A percentile compares a stretch with the other conserved stretches of the same genome.
Evolutionary conservation across 2,329 filamentous ascomycete species (phyloP).

Genomic region (Bimuria novae-zelandiae): DNA sequence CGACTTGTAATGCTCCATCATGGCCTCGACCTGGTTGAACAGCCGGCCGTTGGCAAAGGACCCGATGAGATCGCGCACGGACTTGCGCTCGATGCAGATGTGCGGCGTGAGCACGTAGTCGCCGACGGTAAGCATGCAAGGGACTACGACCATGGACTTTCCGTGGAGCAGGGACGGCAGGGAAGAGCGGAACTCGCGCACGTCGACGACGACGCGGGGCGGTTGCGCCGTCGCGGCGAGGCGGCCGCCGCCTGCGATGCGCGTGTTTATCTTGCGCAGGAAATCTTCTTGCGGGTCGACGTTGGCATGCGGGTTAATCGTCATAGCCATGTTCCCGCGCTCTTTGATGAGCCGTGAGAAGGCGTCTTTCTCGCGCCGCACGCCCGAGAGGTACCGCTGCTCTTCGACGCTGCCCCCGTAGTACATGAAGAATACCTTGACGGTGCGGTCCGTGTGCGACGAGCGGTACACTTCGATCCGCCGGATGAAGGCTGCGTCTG

Average conservation of each 20-base stretch:
- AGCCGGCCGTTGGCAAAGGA: slow-evolving; percentile 91
- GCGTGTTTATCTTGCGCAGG: slow-evolving; percentile 91
- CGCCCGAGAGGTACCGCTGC: slow-evolving; percentile 85
- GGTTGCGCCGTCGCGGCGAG: slow-evolving; percentile 82
- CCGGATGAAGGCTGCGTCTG: slow-evolving; percentile 90
- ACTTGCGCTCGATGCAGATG: slow-evolving; percentile 95
- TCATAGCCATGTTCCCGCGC: slow-evolving; percentile 88
- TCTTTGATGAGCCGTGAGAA: slow-evolving; percentile 96
- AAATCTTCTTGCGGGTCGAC: slow-evolving; percentile 88
- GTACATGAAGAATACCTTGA: slow-evolving; percentile 95
- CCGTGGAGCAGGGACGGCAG: slow-evolving; percentile 90
- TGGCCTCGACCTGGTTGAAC: slow-evolving; percentile 89
- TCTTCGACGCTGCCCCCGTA: slow-evolving; percentile 95
- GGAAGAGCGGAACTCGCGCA: slow-evolving; percentile 93
- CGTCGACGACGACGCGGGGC: slow-evolving; percentile 90
- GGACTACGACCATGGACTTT: slow-evolving; percentile 83
- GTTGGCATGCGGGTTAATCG: slow-evolving; percentile 69
- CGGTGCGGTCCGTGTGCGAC: slow-evolving; percentile 85
- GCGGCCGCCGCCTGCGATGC: slow-evolving; percentile 90
- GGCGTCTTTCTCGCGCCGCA: slow-evolving; percentile 93
- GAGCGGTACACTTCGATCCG: slow-evolving; percentile 95
- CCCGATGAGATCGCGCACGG: slow-evolving; percentile 84
- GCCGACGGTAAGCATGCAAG: slow-evolving; percentile 93
- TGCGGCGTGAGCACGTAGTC: slow-evolving; percentile 92
- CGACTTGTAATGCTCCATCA: slow-evolving; percentile 89